Percentiles rank a stretch among this genome's conserved stretches.
Evolutionary conservation across 768 basidiomycete genomes (phyloP).

Genomic region (Russula compacta): DNA sequence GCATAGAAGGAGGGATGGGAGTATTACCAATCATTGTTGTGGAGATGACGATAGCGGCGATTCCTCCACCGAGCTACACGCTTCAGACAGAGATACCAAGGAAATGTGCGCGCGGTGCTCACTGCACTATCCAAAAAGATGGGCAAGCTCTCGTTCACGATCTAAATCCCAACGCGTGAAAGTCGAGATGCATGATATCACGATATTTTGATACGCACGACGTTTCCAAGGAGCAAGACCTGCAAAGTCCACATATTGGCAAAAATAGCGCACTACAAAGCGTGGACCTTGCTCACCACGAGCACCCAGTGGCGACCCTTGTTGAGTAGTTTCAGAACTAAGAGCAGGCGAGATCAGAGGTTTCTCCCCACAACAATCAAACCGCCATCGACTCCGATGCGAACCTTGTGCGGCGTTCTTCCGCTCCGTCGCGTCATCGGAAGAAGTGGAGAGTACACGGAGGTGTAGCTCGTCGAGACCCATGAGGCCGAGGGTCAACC

Average conservation of each 20-base stretch:
- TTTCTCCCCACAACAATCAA: not conserved
- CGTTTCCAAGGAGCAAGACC: conserved; percentile 85
- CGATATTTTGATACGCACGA: conserved; percentile 38
- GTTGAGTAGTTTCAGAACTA: conserved; percentile 41
- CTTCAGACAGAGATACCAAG: not conserved
- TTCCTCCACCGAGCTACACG: conserved; percentile 50
- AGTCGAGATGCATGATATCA: not conserved
- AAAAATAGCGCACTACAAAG: conserved; percentile 12
- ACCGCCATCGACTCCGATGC: not conserved
- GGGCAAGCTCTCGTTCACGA: conserved; percentile 76
- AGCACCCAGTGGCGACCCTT: conserved; percentile 73
- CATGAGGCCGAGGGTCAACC: conserved; percentile 88
- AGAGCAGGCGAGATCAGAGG: not conserved
- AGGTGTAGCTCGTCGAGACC: conserved; percentile 88
- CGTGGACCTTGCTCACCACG: conserved; percentile 43
- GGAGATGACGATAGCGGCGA: conserved; percentile 71
- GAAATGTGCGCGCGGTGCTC: conserved; percentile 3
- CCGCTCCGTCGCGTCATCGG: conserved; percentile 61
- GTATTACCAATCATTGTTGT: conserved; percentile 59
- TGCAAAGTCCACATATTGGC: conserved; percentile 22
- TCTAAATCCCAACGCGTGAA: conserved; percentile 30
- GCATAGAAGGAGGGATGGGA: not conserved
- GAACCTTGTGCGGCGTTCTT: conserved; percentile 62
- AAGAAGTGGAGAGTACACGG: conserved; percentile 73
- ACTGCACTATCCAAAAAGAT: conserved; percentile 73